Conservation (phyloP, 2,329 filamentous ascomycete species). For the Thielaviopsis musarum region DNA sequence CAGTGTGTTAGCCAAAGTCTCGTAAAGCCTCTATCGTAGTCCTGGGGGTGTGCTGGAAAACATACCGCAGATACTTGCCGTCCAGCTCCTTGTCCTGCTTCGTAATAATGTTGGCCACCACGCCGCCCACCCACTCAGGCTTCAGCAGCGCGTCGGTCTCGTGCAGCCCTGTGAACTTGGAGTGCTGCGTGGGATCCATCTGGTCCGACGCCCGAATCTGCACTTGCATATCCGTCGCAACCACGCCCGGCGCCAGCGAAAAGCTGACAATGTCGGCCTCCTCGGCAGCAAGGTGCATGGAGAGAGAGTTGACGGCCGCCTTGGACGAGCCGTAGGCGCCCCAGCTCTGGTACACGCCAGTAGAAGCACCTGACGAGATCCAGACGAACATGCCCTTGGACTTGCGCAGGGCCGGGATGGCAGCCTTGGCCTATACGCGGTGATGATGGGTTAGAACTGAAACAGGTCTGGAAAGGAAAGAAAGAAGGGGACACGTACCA, state of each 20-base stretch:
- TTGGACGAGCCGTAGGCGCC: slow-evolving; percentile 70
- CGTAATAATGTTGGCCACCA: slow-evolving; percentile 66
- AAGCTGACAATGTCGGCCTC: slow-evolving; percentile 61
- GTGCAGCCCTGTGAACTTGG: slow-evolving; percentile 51
- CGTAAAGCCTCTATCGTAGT: not conserved
- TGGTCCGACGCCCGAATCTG: slow-evolving; percentile 47
- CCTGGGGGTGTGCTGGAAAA: slow-evolving; percentile 16
- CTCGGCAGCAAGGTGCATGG: slow-evolving; percentile 54
- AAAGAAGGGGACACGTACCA: slow-evolving; percentile 36
- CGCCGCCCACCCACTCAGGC: slow-evolving; percentile 70
- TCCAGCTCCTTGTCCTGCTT: slow-evolving; percentile 49
- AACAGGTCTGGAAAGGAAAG: not conserved
- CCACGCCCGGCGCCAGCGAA: slow-evolving; percentile 59
- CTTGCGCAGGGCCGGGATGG: slow-evolving; percentile 50
- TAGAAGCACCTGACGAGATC: slow-evolving; percentile 63
- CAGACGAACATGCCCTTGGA: slow-evolving; percentile 58
- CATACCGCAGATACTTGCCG: slow-evolving; percentile 56
- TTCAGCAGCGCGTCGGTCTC: slow-evolving; percentile 54
- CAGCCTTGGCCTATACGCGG: slow-evolving; percentile 44
- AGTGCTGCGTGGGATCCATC: slow-evolving; percentile 42
- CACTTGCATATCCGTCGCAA: slow-evolving; percentile 85
- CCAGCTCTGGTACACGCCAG: slow-evolving; percentile 52
- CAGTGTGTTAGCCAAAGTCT: not conserved
- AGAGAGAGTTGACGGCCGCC: slow-evolving; percentile 67
- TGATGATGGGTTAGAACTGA: not conserved